A percentile compares a stretch with the other conserved stretches of the same genome.
Evolutionary conservation across 805 yeast species (phyloP).

Genomic region (Spathaspora boniae): DNA sequence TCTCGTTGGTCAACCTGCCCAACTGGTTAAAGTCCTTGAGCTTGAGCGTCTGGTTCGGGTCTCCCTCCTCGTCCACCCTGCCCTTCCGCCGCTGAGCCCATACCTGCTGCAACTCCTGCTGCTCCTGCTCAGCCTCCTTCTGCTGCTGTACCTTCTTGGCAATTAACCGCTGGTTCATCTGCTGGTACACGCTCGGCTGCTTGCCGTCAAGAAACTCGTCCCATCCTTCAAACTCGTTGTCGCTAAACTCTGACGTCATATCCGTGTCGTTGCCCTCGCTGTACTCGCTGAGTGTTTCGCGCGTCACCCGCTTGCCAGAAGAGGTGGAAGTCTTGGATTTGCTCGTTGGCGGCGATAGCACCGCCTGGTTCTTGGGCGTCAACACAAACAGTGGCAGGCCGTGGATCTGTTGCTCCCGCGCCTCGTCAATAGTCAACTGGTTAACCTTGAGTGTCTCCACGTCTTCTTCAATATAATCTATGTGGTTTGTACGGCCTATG

Average conservation of each 20-base stretch:
- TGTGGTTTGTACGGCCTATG: too few relatives aligned
- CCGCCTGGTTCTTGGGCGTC: slow-evolving; percentile 11
- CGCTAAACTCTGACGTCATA: slow-evolving; percentile 35
- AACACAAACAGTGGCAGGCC: slow-evolving; percentile 3
- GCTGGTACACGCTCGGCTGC: slow-evolving; percentile 19
- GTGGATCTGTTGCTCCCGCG: slow-evolving; percentile 3
- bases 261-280: slow-evolving; percentile 39
- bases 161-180: slow-evolving; percentile 22
- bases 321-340: slow-evolving; percentile 15
- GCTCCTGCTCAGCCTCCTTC: slow-evolving; percentile 33
- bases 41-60: slow-evolving; percentile 22
- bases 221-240: slow-evolving; percentile 34
- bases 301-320: slow-evolving; percentile 9
- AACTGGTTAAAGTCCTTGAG: slow-evolving; percentile 22
- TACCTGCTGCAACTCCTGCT: slow-evolving; percentile 20
- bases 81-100: slow-evolving; percentile 12
- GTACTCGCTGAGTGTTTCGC: slow-evolving; percentile 26
- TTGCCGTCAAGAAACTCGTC: slow-evolving; percentile 23
- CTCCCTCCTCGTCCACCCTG: slow-evolving; percentile 12
- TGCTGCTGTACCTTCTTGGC: slow-evolving; percentile 22
- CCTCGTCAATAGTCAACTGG: slow-evolving; percentile 1
- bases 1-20: slow-evolving; percentile 10
- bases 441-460: slow-evolving; percentile 6
- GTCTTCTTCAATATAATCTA: too few relatives aligned
- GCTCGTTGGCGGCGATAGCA: slow-evolving; percentile 15